These are phyloP conservation scores for Paecilomyces fulvus DNA, from an alignment of 2,329 filamentous ascomycete genomes.

Conservation along the genomic window DNA sequence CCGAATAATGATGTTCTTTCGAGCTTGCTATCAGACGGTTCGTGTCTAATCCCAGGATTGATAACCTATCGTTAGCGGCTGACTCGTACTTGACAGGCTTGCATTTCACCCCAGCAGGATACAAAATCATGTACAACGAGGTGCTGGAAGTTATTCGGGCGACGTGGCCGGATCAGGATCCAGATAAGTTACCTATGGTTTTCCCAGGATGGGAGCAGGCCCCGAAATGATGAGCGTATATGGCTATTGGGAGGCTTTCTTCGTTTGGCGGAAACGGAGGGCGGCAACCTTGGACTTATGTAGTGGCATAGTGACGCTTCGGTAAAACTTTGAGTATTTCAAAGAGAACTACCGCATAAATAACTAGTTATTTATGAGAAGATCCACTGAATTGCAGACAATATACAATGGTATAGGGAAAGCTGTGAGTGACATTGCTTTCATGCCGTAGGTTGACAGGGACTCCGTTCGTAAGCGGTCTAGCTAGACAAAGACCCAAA, in stretches of 20 bases:
- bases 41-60: slow-evolving; percentile 10
- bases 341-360: neutral
- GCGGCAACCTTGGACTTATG: neutral
- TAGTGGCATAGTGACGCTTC: neutral
- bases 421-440: neutral
- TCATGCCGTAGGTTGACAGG: neutral
- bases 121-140: slow-evolving; percentile 47
- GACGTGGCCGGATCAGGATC: slow-evolving; percentile 48
- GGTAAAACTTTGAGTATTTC: neutral
- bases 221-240: slow-evolving; percentile 20
- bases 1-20: slow-evolving; percentile 48
- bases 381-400: neutral
- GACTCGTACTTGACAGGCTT: slow-evolving; percentile 35
- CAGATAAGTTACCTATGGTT: slow-evolving; percentile 43
- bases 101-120: slow-evolving; percentile 50
- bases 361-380: neutral
- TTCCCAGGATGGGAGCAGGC: slow-evolving; percentile 46
- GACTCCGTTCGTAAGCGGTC: neutral
- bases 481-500: neutral
- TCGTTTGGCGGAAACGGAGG: neutral
- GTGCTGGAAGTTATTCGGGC: slow-evolving; percentile 43
- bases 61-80: neutral
- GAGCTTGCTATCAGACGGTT: slow-evolving; percentile 49
- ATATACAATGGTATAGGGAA: neutral
- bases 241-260: neutral